These are phyloP conservation scores for Neurospora sp. DNA, from an alignment of 495 filamentous ascomycete species.

Conservation along the genomic window DNA sequence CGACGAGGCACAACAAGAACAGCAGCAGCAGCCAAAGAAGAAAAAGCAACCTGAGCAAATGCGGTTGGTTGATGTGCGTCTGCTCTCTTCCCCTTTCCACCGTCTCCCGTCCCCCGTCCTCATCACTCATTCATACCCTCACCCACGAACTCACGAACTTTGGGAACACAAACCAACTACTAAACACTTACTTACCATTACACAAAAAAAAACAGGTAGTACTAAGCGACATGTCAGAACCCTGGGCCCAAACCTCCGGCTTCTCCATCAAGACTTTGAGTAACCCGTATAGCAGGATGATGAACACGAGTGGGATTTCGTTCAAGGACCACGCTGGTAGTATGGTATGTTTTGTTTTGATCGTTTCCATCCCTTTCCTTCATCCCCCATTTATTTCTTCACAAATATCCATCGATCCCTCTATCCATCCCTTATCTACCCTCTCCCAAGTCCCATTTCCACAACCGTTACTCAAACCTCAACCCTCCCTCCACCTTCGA, in stretches of 20 bases:
- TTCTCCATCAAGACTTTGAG: constrained; percentile 78
- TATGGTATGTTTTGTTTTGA: constrained; percentile 56
- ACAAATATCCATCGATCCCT: background rate
- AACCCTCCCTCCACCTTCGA: background rate
- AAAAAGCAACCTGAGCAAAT: constrained; percentile 6
- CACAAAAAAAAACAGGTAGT: constrained; percentile 43
- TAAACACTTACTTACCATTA: background rate
- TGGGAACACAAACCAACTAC: background rate
- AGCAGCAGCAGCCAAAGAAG: constrained; percentile 18
- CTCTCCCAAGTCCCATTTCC: background rate
- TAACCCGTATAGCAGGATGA: constrained; percentile 94
- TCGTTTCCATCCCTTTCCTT: too few relatives aligned
- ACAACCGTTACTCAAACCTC: background rate
- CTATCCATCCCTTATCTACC: background rate
- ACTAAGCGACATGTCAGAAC: constrained; percentile 96
- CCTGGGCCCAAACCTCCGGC: constrained; percentile 73
- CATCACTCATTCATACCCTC: too few relatives aligned
- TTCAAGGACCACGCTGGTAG: constrained; percentile 88
- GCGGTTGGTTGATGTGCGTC: constrained; percentile 58
- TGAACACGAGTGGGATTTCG: constrained; percentile 85
- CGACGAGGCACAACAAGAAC: constrained; percentile 6
- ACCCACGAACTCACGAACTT: too few relatives aligned
- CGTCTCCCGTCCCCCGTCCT: background rate
- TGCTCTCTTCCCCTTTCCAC: background rate
- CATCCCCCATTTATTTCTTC: too few relatives aligned